Conservation (phyloP, 345 rosid species). For the Tarenaya hassleriana region DNA sequence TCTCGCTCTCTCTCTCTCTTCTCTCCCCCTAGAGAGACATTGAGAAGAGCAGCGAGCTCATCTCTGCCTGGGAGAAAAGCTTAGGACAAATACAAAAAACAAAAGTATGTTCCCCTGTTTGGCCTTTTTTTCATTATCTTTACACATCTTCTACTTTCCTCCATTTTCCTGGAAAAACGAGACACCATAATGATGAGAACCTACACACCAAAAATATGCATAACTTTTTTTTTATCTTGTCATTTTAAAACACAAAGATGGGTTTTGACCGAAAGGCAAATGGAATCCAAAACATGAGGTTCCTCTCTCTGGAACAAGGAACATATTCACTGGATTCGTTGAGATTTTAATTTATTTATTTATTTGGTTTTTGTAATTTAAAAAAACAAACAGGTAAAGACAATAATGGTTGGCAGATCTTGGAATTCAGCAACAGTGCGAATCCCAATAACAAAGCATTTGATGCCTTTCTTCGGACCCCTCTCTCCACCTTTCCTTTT, state of each 20-base stretch:
- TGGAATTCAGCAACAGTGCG: conserved; percentile 68
- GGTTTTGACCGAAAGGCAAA: conserved; percentile 6
- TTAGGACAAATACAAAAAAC: conserved; percentile 7
- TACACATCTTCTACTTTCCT: conserved; percentile 17
- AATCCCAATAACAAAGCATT: conserved; percentile 64
- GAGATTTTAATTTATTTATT: background rate
- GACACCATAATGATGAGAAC: too few species aligned
- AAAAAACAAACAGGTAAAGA: background rate
- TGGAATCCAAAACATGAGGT: conserved; percentile 6
- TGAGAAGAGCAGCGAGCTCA: conserved; percentile 11
- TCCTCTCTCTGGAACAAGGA: conserved; percentile 12
- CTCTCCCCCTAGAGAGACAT: too few species aligned
- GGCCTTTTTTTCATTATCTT: conserved; percentile 9
- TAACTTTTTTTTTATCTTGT: background rate
- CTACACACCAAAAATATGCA: background rate
- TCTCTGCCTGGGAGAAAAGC: background rate
- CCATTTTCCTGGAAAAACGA: conserved; percentile 1
- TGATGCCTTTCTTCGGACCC: conserved; percentile 55
- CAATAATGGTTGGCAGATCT: conserved; percentile 36
- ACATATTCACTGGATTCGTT: conserved; percentile 11
- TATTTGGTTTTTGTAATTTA: background rate
- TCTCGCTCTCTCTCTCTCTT: background rate
- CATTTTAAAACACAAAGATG: background rate
- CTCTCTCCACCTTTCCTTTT: conserved; percentile 35
- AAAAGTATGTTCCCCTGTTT: conserved; percentile 13